phyloP scores from a whole-genome alignment of 2,329 filamentous ascomycete genomes.

The Aureobasidium sp. region DNA sequence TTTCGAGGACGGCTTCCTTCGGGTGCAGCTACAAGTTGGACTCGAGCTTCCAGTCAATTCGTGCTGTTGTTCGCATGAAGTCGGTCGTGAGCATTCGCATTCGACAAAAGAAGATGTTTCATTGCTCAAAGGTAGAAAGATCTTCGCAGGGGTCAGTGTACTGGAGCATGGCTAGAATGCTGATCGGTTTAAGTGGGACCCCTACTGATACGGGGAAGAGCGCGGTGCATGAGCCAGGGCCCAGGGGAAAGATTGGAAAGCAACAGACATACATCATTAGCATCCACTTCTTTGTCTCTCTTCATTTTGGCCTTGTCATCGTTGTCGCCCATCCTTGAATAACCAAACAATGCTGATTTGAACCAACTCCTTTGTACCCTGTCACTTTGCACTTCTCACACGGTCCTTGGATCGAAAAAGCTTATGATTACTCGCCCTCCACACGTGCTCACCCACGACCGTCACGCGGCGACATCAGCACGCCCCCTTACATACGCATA shows the following conservation, averaged over 20 bases:
- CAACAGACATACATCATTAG: slow-evolving; percentile 6
- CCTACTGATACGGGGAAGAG: not conserved
- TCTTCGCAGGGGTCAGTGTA: not conserved
- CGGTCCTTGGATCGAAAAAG: not conserved
- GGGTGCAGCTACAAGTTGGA: not conserved
- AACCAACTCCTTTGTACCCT: not conserved
- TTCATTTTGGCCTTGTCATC: not conserved
- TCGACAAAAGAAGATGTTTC: not conserved
- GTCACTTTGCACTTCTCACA: not conserved
- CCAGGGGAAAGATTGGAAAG: not conserved
- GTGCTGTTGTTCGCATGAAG: not conserved
- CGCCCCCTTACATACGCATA: not conserved
- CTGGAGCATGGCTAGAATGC: not conserved
- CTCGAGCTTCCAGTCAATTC: not conserved
- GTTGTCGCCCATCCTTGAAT: not conserved
- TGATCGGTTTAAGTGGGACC: not conserved
- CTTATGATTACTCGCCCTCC: not conserved
- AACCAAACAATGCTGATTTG: not conserved
- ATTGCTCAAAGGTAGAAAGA: not conserved
- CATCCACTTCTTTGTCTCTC: not conserved
- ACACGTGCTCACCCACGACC: not conserved
- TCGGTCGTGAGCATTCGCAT: not conserved
- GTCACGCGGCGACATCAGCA: not conserved
- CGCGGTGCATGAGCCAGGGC: not conserved
- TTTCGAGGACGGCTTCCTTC: not conserved